phyloP scores from a whole-genome alignment of 371 early-diverging fungal species.

The Chytridium lagenaria region DNA sequence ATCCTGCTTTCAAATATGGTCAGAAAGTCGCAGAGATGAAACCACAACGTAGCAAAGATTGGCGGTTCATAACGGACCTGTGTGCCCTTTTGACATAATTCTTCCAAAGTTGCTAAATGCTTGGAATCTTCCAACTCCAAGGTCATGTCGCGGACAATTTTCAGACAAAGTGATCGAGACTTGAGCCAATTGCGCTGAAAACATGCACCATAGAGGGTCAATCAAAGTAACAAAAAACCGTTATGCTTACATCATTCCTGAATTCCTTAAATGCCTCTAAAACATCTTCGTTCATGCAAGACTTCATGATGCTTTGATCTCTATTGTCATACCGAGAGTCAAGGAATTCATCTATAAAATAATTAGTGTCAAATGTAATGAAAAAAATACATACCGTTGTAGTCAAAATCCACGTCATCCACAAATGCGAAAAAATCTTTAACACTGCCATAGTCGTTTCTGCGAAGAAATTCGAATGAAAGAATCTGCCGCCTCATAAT shows the following conservation, averaged over 20 bases:
- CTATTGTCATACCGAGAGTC: conserved; percentile 17
- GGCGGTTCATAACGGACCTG: no score
- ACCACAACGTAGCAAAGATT: no score
- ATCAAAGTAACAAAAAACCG: no score
- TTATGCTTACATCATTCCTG: conserved; percentile 1
- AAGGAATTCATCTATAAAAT: neutral
- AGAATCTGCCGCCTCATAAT: conserved; percentile 40
- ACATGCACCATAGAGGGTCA: no score
- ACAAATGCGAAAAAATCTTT: conserved; percentile 18
- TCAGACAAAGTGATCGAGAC: neutral
- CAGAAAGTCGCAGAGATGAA: no score
- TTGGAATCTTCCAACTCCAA: neutral
- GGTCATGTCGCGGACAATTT: neutral
- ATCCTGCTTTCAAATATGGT: no score
- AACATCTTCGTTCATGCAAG: conserved; percentile 11
- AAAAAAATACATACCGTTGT: neutral
- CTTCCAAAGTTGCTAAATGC: no score
- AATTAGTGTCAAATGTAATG: neutral
- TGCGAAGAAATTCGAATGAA: conserved; percentile 34
- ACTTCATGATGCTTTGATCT: conserved; percentile 12
- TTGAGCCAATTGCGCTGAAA: neutral
- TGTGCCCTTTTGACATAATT: no score
- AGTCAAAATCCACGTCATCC: conserved; percentile 16
- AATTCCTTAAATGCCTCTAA: neutral
- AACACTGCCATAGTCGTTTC: conserved; percentile 15